Conservation (phyloP, 257 asterid genomes). For the Solanum dulcamara region DNA sequence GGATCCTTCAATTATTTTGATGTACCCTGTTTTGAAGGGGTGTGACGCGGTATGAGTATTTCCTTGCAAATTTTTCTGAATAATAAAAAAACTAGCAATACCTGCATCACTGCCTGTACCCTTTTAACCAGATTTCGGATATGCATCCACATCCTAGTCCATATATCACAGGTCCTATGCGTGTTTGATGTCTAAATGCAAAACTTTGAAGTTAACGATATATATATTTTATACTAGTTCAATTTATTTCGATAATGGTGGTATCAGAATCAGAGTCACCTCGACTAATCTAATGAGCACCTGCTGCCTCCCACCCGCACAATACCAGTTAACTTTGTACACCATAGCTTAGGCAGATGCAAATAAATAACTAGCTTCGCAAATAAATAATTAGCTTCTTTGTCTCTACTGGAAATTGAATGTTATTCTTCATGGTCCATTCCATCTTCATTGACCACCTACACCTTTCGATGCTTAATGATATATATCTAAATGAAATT, state of each 20-base stretch:
- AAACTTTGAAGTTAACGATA: not conserved
- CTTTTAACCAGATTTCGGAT: not conserved
- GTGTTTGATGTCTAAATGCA: not conserved
- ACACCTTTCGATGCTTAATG: not conserved
- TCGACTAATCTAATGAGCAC: not conserved
- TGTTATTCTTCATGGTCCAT: not conserved
- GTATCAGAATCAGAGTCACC: not conserved
- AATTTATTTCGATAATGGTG: not conserved
- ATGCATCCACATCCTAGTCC: not conserved
- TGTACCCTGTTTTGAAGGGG: not conserved
- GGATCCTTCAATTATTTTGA: not conserved
- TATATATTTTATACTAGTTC: not conserved
- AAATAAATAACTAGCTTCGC: not conserved
- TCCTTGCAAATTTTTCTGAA: not conserved
- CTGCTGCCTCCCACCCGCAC: not conserved
- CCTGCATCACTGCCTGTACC: not conserved
- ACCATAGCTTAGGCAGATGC: not conserved
- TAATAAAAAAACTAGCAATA: not conserved
- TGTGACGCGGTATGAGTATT: not conserved
- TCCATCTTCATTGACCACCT: not conserved
- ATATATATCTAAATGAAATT: not conserved
- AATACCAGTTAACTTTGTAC: not conserved
- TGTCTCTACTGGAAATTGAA: not conserved
- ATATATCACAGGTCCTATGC: not conserved
- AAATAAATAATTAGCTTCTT: too few relatives aligned